Evolutionary conservation across 2,329 filamentous ascomycete genomes (phyloP), one percentile per base, ranked within the genome.

Genomic region (Dactylellina leptospora): DNA sequence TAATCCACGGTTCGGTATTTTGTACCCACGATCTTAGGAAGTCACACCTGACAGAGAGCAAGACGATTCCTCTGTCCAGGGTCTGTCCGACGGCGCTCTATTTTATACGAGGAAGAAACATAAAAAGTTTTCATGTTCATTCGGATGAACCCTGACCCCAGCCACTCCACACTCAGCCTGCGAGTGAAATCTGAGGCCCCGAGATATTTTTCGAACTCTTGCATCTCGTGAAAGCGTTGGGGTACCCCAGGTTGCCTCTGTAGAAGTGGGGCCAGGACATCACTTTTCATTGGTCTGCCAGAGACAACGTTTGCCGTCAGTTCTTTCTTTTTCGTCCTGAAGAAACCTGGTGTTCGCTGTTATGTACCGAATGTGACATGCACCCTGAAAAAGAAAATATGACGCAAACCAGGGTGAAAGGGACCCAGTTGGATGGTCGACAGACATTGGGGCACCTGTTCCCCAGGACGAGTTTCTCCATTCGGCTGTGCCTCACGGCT

Each of bases 351-450:
- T n/a, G n/a, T 40, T 16, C 36, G 2, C 13, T 55, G 59, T 72
- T 72, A 64, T 59, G 48, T 72, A 72, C 68, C 68, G 38, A 59
- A 45, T 36, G 68, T 64, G 68, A 64, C 59, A 64, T 64, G 53
- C 64, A 16, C 18, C n/a, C 18, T 10, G 3, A 27, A 23, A 72
- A 64, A 64, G 40, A 72, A 64, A 71, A 22, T 10, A 33, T 22
- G 13, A 4, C 50, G 48, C 55, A 55, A 28, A 20, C 48, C 16
- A 33, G 40, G 47, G 38, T 33, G n/a, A n/a, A n/a, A 59, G 54
- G 23, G 62, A 54, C 47, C 62, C 62, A 58, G 62, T 42, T 36
- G 33, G 62, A 53, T 54, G 54, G 62, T 58, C n/a, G 28, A 58
- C 16, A 38, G 51, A 45, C 22, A 42, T 42, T 44, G 58, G 23